A percentile compares a stretch with the other conserved stretches of the same genome.
Evolutionary conservation across 257 asterid species (phyloP).

Genomic region (Scutellaria barbata): DNA sequence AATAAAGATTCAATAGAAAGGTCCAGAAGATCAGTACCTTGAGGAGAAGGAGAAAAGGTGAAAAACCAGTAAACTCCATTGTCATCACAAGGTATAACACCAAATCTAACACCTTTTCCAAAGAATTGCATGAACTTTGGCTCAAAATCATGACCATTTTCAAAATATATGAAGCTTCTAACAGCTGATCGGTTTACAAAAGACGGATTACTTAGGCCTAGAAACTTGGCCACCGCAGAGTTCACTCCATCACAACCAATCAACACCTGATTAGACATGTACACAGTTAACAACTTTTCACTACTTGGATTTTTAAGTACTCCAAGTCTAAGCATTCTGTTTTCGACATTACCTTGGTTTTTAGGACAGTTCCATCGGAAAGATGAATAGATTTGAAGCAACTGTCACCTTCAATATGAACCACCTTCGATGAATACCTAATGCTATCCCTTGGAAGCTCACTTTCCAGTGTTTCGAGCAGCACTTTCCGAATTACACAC

Average conservation of each 20-base stretch:
- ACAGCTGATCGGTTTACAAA: not conserved
- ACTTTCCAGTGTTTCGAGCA: slow-evolving; percentile 1
- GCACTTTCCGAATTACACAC: not conserved
- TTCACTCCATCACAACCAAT: slow-evolving; percentile 31
- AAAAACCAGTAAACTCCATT: slow-evolving; percentile 6
- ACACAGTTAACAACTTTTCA: not conserved
- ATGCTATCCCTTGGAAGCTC: slow-evolving; percentile 10
- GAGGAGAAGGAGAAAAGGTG: slow-evolving; percentile 10
- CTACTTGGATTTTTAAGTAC: too few relatives aligned
- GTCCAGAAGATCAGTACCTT: not conserved
- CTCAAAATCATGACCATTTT: slow-evolving; percentile 21
- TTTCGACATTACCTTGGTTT: slow-evolving; percentile 19
- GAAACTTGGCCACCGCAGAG: slow-evolving; percentile 26
- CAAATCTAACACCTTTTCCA: slow-evolving; percentile 28
- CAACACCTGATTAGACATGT: not conserved
- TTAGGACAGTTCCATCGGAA: slow-evolving; percentile 20
- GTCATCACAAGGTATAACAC: slow-evolving; percentile 20
- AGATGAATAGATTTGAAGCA: not conserved
- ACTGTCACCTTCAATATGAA: not conserved
- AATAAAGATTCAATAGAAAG: not conserved
- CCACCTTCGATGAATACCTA: slow-evolving; percentile 25
- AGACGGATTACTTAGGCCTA: slow-evolving; percentile 13
- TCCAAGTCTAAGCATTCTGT: too few relatives aligned
- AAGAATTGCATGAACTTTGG: slow-evolving; percentile 13
- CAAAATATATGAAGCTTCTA: not conserved